A percentile compares a stretch with the other conserved stretches of the same genome.
These are phyloP conservation scores for Sporormia fimetaria DNA, from an alignment of 495 filamentous ascomycete species.

Conservation along the genomic window DNA sequence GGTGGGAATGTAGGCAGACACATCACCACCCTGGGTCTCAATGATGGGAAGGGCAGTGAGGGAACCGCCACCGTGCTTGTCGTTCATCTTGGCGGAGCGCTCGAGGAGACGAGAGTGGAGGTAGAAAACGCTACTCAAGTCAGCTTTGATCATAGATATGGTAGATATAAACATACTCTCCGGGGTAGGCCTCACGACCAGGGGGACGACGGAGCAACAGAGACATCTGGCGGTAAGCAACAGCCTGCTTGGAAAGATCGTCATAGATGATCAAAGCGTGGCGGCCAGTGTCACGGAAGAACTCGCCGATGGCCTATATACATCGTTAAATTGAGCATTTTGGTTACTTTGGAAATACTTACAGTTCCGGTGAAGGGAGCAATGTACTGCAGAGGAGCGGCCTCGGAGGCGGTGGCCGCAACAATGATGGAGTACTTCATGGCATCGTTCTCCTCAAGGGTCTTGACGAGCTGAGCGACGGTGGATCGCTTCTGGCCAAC, in stretches of 20 bases:
- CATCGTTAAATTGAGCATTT: not conserved
- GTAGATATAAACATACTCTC: constrained; percentile 52
- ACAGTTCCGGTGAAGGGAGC: constrained; percentile 91
- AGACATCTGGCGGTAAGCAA: constrained; percentile 99
- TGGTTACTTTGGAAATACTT: constrained; percentile 10
- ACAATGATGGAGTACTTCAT: constrained; percentile 98
- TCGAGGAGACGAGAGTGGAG: constrained; percentile 98
- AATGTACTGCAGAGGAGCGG: constrained; percentile 66
- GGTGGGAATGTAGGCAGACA: constrained; percentile 99
- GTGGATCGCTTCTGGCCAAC: constrained; percentile 99
- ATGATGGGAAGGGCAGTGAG: constrained; percentile 97
- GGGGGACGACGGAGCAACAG: constrained; percentile 97
- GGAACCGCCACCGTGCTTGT: constrained; percentile 90
- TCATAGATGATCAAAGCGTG: constrained; percentile 92
- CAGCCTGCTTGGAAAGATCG: constrained; percentile 97
- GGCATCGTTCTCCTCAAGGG: constrained; percentile 97
- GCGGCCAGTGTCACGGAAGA: constrained; percentile 83
- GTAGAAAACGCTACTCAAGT: constrained; percentile 98
- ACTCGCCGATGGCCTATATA: constrained; percentile 59
- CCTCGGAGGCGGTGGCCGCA: constrained; percentile 95
- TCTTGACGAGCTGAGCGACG: constrained; percentile 97
- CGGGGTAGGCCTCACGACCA: constrained; percentile 99
- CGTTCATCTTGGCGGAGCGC: constrained; percentile 98
- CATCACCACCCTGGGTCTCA: constrained; percentile 99
- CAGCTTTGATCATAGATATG: not conserved